Conservation (phyloP, 257 asterid genomes). For the Solanum rostratum region DNA sequence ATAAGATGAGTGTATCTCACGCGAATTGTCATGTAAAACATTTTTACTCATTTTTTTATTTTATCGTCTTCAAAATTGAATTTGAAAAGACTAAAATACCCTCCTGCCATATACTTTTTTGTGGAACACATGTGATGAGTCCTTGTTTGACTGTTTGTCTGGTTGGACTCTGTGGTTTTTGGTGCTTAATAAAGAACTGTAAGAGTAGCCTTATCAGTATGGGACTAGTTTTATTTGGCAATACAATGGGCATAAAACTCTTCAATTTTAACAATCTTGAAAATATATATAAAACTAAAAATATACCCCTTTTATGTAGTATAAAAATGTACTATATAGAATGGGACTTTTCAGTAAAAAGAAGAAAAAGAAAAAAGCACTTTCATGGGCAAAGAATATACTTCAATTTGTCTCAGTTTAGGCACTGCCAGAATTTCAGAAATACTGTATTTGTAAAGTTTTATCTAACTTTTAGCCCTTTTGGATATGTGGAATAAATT, state of each 20-base stretch:
- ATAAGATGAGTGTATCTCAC: too few relatives aligned
- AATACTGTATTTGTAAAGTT: not conserved
- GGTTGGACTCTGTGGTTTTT: conserved; percentile 13
- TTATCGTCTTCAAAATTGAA: too few relatives aligned
- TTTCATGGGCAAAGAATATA: not conserved
- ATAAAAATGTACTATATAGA: not conserved
- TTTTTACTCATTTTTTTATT: too few relatives aligned
- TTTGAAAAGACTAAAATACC: not conserved
- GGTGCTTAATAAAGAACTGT: conserved; percentile 2
- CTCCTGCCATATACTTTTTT: not conserved
- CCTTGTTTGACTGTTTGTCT: conserved; percentile 24
- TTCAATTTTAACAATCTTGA: not conserved
- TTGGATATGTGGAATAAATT: not conserved
- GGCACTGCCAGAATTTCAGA: not conserved
- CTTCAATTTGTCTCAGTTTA: not conserved
- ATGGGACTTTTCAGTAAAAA: not conserved
- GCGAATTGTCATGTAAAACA: too few relatives aligned
- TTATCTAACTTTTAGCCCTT: not conserved
- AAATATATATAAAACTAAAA: not conserved
- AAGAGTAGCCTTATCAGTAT: not conserved
- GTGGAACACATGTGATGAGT: conserved; percentile 11
- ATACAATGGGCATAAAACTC: not conserved
- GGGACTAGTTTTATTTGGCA: not conserved
- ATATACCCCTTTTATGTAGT: not conserved
- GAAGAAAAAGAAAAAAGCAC: not conserved